Evolutionary conservation across 352 stramenopile species (phyloP).

Genomic region (Pythium scleroteichum): DNA sequence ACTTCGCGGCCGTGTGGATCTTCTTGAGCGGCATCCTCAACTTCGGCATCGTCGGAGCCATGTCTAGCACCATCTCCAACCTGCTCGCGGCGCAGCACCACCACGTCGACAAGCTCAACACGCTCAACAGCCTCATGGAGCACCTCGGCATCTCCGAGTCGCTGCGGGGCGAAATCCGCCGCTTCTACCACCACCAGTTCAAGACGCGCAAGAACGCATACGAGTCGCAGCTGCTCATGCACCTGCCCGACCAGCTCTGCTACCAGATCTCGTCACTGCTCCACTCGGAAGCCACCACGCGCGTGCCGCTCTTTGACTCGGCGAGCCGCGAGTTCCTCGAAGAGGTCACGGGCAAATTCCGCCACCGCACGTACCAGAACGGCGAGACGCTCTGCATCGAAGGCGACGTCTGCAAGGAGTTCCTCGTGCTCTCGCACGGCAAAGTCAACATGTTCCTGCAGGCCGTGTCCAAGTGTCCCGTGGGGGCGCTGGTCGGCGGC

Average conservation of each 20-base stretch:
- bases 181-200: conserved; percentile 77
- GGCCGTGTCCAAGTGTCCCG: conserved; percentile 38
- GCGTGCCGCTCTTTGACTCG: conserved; percentile 59
- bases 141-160: conserved; percentile 53
- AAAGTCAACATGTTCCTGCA: conserved; percentile 70
- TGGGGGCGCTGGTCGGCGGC: conserved; percentile 58
- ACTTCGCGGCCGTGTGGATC: conserved; percentile 75
- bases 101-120: conserved; percentile 70
- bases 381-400: conserved; percentile 70
- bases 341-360: conserved; percentile 82
- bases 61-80: conserved; percentile 81
- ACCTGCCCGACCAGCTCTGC: conserved; percentile 73
- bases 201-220: conserved; percentile 58
- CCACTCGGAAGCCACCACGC: conserved; percentile 58
- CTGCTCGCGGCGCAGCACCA: conserved; percentile 61
- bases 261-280: conserved; percentile 75
- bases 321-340: conserved; percentile 68
- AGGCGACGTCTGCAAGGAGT: conserved; percentile 70
- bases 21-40: conserved; percentile 78
- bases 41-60: conserved; percentile 74
- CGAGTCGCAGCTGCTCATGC: conserved; percentile 63
- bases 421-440: conserved; percentile 60
- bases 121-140: conserved; percentile 63
- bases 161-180: conserved; percentile 60
- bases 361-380: conserved; percentile 68